A percentile compares a stretch with the other conserved stretches of the same genome.
Conservation (phyloP, 345 rosid species). For the Populus ilicifolia region DNA sequence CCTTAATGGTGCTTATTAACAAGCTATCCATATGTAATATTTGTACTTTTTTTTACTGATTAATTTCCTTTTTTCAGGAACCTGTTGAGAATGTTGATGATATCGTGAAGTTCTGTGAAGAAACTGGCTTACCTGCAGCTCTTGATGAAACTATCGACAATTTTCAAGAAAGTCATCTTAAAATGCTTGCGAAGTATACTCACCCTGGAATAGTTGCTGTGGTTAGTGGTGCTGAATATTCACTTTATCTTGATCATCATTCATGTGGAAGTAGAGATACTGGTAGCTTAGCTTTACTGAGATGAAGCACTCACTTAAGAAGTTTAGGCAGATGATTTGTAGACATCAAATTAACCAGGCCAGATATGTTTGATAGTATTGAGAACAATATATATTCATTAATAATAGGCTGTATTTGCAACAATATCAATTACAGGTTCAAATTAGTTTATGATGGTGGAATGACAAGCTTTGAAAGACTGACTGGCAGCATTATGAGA, state of each 20-base stretch:
- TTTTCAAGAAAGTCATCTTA: conserved; percentile 47
- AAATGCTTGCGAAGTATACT: conserved; percentile 51
- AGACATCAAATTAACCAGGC: background rate
- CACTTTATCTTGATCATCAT: conserved; percentile 3
- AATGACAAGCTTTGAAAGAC: background rate
- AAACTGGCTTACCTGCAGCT: conserved; percentile 85
- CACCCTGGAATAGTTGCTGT: conserved; percentile 84
- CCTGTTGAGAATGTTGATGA: conserved; percentile 75
- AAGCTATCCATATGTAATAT: background rate
- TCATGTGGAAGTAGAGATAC: conserved; percentile 8
- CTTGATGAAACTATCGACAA: conserved; percentile 82
- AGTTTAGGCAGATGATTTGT: background rate
- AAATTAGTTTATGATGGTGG: background rate
- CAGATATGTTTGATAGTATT: background rate
- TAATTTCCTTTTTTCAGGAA: conserved; percentile 50
- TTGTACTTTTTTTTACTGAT: background rate
- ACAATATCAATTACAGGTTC: background rate
- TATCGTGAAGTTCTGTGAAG: conserved; percentile 78
- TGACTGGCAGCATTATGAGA: background rate
- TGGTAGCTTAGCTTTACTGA: background rate
- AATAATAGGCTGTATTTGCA: too few relatives aligned
- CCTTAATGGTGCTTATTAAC: background rate
- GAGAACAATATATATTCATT: too few relatives aligned
- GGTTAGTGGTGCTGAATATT: conserved; percentile 44
- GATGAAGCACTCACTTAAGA: background rate